Conservation (phyloP, 352 stramenopile species). For the Aphanomyces cochlioides region DNA sequence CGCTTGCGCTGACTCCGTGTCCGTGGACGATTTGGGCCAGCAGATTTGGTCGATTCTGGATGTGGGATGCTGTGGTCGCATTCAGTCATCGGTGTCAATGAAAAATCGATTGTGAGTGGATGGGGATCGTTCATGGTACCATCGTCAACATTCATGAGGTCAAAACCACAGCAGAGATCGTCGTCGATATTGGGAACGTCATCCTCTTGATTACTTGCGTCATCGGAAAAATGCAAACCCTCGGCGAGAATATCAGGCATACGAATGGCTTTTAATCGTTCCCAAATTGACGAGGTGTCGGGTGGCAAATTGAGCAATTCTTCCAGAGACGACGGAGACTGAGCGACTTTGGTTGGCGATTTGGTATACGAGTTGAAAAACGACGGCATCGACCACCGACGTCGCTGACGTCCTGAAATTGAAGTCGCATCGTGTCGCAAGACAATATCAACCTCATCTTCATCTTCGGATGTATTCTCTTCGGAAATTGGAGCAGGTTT, state of each 20-base stretch:
- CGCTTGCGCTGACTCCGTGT: slow-evolving; percentile 11
- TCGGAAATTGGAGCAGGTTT: neutral
- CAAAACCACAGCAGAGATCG: slow-evolving; percentile 22
- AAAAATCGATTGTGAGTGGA: slow-evolving; percentile 6
- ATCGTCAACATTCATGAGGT: slow-evolving; percentile 26
- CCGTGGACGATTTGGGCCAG: neutral
- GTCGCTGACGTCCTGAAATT: neutral
- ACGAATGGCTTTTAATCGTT: slow-evolving; percentile 6
- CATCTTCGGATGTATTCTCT: neutral
- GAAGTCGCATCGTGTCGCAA: neutral
- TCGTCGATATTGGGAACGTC: neutral
- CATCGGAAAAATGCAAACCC: neutral
- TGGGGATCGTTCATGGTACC: slow-evolving; percentile 1
- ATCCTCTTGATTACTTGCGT: neutral
- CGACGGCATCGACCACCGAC: neutral
- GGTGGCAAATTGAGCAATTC: neutral
- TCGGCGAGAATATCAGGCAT: slow-evolving; percentile 7
- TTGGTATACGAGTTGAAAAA: slow-evolving; percentile 3
- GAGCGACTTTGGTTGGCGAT: neutral
- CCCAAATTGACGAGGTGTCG: neutral
- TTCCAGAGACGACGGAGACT: neutral
- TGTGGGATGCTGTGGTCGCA: neutral
- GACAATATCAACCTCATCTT: slow-evolving; percentile 10
- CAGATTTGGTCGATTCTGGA: neutral
- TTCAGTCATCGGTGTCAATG: neutral